phyloP scores from a whole-genome alignment of 2,329 filamentous ascomycete species.

The Colletotrichum sansevieriae region DNA sequence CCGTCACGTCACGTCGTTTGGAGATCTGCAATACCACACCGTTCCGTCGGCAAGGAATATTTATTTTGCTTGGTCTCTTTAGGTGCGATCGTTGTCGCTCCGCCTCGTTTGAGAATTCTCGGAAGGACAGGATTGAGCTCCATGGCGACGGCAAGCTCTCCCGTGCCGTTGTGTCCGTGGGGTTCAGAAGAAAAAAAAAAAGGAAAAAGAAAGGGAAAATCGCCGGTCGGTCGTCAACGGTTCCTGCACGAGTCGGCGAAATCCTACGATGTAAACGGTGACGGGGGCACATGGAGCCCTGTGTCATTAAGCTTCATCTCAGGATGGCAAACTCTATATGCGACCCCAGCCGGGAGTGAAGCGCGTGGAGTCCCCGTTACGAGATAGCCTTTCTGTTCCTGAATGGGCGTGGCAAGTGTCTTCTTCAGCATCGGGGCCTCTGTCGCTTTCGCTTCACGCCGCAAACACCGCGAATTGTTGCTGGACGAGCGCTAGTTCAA shows the following conservation, averaged over 20 bases:
- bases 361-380: slow-evolving; percentile 6
- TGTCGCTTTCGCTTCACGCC: slow-evolving; percentile 6
- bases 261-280: not conserved
- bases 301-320: slow-evolving; percentile 25
- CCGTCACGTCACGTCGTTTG: slow-evolving; percentile 28
- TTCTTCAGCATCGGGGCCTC: not conserved
- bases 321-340: slow-evolving; percentile 30
- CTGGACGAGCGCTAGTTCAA: not conserved
- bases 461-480: not conserved
- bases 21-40: slow-evolving; percentile 34
- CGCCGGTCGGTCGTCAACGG: not conserved
- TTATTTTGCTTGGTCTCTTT: not conserved
- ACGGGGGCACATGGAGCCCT: slow-evolving; percentile 11
- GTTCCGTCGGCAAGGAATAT: not conserved
- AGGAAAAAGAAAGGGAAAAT: not conserved
- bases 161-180: not conserved
- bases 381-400: slow-evolving; percentile 15
- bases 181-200: not conserved
- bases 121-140: slow-evolving; percentile 5
- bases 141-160: not conserved
- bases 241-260: slow-evolving; percentile 12
- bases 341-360: not conserved
- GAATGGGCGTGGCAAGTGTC: slow-evolving; percentile 8
- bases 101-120: slow-evolving; percentile 17
- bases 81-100: not conserved